phyloP scores from a whole-genome alignment of 2,329 filamentous ascomycete genomes.

The Rhynchosporium graminicola region DNA sequence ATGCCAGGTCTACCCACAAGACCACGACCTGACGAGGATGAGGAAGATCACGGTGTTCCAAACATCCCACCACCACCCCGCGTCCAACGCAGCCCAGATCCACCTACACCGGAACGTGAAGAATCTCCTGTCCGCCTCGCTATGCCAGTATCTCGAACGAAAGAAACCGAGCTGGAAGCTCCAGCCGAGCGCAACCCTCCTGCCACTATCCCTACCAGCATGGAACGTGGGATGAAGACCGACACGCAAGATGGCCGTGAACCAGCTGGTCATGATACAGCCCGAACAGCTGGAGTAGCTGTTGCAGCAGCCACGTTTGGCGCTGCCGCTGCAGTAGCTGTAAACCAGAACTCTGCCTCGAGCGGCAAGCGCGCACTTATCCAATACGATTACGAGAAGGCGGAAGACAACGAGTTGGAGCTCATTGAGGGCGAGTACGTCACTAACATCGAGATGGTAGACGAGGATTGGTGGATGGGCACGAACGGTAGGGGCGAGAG shows the following conservation, averaged over 20 bases:
- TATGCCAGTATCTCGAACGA: conserved; percentile 74
- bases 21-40: conserved; percentile 49
- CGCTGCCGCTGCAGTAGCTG: conserved; percentile 41
- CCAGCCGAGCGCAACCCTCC: conserved; percentile 51
- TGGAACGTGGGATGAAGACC: conserved; percentile 61
- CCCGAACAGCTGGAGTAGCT: conserved; percentile 59
- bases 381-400: conserved; percentile 96
- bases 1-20: conserved; percentile 74
- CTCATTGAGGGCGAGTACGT: conserved; percentile 86
- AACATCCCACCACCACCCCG: conserved; percentile 45
- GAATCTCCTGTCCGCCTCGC: conserved; percentile 82
- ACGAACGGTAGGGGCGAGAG: conserved; percentile 81
- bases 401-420: conserved; percentile 95
- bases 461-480: conserved; percentile 99
- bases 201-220: conserved; percentile 63
- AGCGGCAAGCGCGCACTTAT: conserved; percentile 74
- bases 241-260: conserved; percentile 68
- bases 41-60: conserved; percentile 52
- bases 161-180: conserved; percentile 54
- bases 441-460: conserved; percentile 93
- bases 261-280: conserved; percentile 58
- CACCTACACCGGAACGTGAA: conserved; percentile 51
- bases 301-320: conserved; percentile 52
- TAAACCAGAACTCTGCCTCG: conserved; percentile 48
- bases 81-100: conserved; percentile 40